These are phyloP conservation scores for Monsonia emarginata DNA, from an alignment of 441 rosid species.

Conservation along the genomic window DNA sequence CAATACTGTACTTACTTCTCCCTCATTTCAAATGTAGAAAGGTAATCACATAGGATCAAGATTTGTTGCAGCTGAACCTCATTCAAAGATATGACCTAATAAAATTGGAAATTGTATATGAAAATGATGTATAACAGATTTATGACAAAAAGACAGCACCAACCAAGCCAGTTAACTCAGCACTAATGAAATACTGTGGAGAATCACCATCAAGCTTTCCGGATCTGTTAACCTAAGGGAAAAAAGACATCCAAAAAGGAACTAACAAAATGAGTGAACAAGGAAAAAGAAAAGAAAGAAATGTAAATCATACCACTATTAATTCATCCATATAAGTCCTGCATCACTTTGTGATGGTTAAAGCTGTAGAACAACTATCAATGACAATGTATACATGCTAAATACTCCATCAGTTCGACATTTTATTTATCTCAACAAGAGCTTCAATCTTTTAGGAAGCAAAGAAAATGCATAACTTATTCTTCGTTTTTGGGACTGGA, in stretches of 20 bases:
- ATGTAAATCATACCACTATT: neutral
- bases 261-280: neutral
- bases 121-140: slow-evolving; percentile 12
- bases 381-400: neutral
- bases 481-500: too few species aligned
- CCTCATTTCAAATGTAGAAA: slow-evolving; percentile 54
- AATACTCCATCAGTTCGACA: neutral
- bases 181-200: slow-evolving; percentile 68
- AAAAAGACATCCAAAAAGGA: slow-evolving; percentile 10
- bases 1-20: slow-evolving; percentile 56
- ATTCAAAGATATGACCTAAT: slow-evolving; percentile 54
- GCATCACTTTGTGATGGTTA: neutral
- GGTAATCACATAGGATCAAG: slow-evolving; percentile 59
- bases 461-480: neutral
- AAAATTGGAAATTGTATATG: slow-evolving; percentile 16
- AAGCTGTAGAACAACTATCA: neutral
- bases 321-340: neutral
- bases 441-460: neutral
- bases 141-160: slow-evolving; percentile 18
- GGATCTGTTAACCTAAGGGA: slow-evolving; percentile 56
- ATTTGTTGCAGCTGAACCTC: slow-evolving; percentile 71
- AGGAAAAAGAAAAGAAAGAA: neutral
- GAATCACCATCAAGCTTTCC: slow-evolving; percentile 60
- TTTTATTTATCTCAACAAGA: neutral
- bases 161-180: slow-evolving; percentile 66